Evolutionary conservation across 148 eudicot species (phyloP).

Genomic region (Beta vulgaris): DNA sequence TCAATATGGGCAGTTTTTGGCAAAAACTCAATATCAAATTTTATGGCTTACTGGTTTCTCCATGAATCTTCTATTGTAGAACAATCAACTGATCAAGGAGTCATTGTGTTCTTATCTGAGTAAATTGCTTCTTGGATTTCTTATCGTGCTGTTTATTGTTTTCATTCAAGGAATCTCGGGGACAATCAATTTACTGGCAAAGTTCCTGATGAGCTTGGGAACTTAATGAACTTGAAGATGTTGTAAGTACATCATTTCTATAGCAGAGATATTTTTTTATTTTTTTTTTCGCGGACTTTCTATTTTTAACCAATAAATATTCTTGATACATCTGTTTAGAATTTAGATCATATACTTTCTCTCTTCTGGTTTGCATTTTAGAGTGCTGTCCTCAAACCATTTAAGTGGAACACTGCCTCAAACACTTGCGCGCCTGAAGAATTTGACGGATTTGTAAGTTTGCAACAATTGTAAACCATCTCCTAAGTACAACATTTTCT

Average conservation of each 20-base stretch:
- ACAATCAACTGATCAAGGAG: too few relatives aligned
- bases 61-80: background rate
- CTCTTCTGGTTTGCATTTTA: conserved; percentile 24
- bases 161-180: conserved; percentile 52
- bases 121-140: background rate
- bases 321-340: background rate
- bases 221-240: conserved; percentile 39
- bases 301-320: background rate
- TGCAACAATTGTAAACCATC: background rate
- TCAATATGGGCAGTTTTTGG: background rate
- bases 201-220: conserved; percentile 55
- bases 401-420: conserved; percentile 56
- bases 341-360: background rate
- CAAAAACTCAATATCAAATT: background rate
- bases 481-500: background rate
- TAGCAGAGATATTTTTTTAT: too few relatives aligned
- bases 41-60: background rate
- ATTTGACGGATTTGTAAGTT: conserved; percentile 61
- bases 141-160: conserved; percentile 2
- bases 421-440: conserved; percentile 45
- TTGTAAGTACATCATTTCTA: conserved; percentile 42
- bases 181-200: conserved; percentile 57
- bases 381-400: conserved; percentile 66
- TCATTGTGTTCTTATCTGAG: too few relatives aligned
- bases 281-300: background rate